Evolutionary conservation across 1,284 basidiomycete species (phyloP).

Genomic region (Apiotrichum laibachii): DNA sequence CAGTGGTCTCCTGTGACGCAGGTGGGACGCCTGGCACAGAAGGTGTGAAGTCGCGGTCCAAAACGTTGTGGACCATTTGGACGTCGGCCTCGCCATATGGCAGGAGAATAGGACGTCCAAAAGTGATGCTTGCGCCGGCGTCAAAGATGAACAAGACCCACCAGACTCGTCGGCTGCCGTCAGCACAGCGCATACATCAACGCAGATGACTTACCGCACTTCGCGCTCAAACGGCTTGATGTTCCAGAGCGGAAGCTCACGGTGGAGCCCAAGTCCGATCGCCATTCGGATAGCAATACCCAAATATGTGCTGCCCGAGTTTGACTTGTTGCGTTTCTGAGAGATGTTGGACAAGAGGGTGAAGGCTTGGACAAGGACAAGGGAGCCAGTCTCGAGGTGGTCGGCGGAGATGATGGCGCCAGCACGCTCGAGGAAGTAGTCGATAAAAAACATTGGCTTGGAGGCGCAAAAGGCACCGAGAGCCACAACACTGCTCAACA

Average conservation of each 20-base stretch:
- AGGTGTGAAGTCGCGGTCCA: conserved; percentile 23
- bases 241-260: conserved; percentile 27
- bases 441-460: conserved; percentile 22
- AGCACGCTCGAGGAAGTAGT: conserved; percentile 26
- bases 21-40: conserved; percentile 9
- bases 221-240: conserved; percentile 34
- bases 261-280: conserved; percentile 33
- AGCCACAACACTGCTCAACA: conserved; percentile 22
- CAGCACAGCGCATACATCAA: too few species aligned
- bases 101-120: conserved; percentile 30
- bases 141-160: conserved; percentile 34
- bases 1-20: conserved; percentile 13
- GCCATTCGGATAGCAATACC: conserved; percentile 35
- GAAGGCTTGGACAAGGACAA: conserved; percentile 31
- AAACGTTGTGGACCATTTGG: conserved; percentile 20
- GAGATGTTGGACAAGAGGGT: conserved; percentile 28
- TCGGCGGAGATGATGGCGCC: conserved; percentile 14
- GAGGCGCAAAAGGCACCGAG: conserved; percentile 29
- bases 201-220: too few species aligned
- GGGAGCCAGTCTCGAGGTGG: conserved; percentile 26
- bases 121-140: conserved; percentile 28
- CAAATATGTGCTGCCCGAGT: conserved; percentile 28
- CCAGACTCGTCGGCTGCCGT: conserved; percentile 36
- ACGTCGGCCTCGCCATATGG: conserved; percentile 25
- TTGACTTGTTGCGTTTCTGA: conserved; percentile 33